These are phyloP conservation scores for Cladophialophora bantiana DNA, from an alignment of 2,329 filamentous ascomycete genomes.

Conservation along the genomic window DNA sequence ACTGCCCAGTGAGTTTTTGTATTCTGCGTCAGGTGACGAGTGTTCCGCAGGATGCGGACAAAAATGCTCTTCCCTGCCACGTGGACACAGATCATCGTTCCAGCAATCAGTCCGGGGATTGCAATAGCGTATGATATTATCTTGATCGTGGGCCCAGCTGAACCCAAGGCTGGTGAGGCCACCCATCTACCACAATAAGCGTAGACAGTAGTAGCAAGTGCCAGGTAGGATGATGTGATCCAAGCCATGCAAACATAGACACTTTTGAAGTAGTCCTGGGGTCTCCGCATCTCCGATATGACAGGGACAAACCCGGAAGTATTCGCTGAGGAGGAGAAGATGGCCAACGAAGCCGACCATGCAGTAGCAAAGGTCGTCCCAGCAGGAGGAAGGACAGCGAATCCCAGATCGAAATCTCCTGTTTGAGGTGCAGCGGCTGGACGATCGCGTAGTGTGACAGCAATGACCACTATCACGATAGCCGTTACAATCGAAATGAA, in stretches of 20 bases:
- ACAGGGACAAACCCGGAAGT: constrained; percentile 48
- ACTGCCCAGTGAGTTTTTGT: constrained; percentile 59
- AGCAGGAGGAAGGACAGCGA: constrained; percentile 36
- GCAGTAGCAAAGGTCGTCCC: constrained; percentile 41
- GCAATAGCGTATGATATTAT: constrained; percentile 55
- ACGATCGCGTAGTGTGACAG: constrained; percentile 46
- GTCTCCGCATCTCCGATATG: constrained; percentile 50
- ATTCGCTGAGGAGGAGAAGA: constrained; percentile 45
- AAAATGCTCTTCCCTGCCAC: constrained; percentile 64
- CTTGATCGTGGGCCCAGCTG: constrained; percentile 53
- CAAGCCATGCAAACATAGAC: constrained; percentile 46
- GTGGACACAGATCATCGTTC: constrained; percentile 43
- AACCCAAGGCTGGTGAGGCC: constrained; percentile 57
- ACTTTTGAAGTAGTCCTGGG: constrained; percentile 44
- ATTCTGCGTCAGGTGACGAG: constrained; percentile 59
- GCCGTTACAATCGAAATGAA: constrained; percentile 50
- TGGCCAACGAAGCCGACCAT: constrained; percentile 43
- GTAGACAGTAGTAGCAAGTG: constrained; percentile 53
- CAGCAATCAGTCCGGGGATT: constrained; percentile 45
- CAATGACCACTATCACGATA: constrained; percentile 47
- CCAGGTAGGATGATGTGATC: constrained; percentile 47
- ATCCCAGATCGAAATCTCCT: constrained; percentile 44
- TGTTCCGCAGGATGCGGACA: constrained; percentile 61
- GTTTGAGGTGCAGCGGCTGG: constrained; percentile 45
- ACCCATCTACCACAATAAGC: constrained; percentile 56